Conservation (phyloP, 352 stramenopile genomes). For the Phytophthora pini region DNA sequence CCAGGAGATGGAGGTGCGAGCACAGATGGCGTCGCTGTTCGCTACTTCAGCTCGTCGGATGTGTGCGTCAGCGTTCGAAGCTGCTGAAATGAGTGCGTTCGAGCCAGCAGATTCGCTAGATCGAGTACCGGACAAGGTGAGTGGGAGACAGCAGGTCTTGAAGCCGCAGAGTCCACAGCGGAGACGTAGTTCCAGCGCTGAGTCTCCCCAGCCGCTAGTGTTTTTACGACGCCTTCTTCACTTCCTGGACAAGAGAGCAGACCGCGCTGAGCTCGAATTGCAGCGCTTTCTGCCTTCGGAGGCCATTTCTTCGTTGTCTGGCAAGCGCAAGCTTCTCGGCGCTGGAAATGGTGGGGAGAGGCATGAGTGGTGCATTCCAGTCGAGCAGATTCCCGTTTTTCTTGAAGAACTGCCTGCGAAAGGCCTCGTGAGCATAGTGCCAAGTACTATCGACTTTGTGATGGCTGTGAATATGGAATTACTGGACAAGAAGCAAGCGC, state of each 20-base stretch:
- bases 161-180: conserved; percentile 16
- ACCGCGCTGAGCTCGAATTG: conserved; percentile 18
- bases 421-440: conserved; percentile 33
- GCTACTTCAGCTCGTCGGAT: conserved; percentile 21
- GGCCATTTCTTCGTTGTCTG: conserved; percentile 6
- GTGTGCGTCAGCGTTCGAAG: conserved; percentile 34
- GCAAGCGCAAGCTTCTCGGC: conserved; percentile 9
- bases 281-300: conserved; percentile 28
- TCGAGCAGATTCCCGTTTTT: conserved; percentile 25
- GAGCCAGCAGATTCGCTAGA: conserved; percentile 34
- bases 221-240: conserved; percentile 31
- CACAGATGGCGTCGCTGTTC: conserved; percentile 42
- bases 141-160: conserved; percentile 23
- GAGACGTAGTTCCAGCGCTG: neutral
- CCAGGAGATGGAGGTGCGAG: conserved; percentile 46
- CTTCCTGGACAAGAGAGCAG: conserved; percentile 20
- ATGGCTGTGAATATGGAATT: conserved; percentile 18
- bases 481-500: conserved; percentile 32
- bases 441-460: conserved; percentile 40
- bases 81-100: conserved; percentile 27
- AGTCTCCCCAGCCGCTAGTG: conserved; percentile 4
- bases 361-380: conserved; percentile 38
- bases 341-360: neutral
- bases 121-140: conserved; percentile 7
- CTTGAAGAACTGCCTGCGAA: conserved; percentile 26